A percentile compares a stretch with the other conserved stretches of the same genome.
Conservation (phyloP, 2,329 filamentous ascomycete genomes). For the Aureobasidium sp. region DNA sequence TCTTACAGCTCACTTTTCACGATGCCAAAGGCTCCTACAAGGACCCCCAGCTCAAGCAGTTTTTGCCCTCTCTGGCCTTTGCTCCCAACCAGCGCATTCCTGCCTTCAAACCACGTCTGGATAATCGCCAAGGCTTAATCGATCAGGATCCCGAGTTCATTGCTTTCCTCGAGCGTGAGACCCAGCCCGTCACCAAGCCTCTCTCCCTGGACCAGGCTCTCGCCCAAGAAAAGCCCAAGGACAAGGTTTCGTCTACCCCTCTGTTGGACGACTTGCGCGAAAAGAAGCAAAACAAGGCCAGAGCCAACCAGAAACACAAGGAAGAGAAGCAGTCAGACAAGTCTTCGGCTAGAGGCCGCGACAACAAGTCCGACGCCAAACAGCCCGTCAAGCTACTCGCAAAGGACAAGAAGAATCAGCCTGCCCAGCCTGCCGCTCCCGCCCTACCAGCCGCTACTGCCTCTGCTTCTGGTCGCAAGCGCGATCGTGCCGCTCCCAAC, state of each 20-base stretch:
- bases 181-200: constrained; percentile 58
- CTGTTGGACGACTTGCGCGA: constrained; percentile 84
- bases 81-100: constrained; percentile 79
- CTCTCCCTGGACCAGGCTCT: constrained; percentile 41
- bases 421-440: constrained; percentile 27
- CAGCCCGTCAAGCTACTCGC: constrained; percentile 38
- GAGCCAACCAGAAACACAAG: constrained; percentile 31
- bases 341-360: constrained; percentile 27
- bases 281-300: constrained; percentile 72
- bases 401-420: constrained; percentile 35
- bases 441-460: not conserved
- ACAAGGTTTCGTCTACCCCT: constrained; percentile 68
- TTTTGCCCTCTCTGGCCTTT: constrained; percentile 72
- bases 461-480: constrained; percentile 40
- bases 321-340: constrained; percentile 33
- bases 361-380: constrained; percentile 21
- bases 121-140: constrained; percentile 86
- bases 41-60: constrained; percentile 59
- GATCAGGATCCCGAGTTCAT: constrained; percentile 96
- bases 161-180: constrained; percentile 79
- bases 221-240: constrained; percentile 36
- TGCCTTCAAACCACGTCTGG: constrained; percentile 62
- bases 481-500: constrained; percentile 44
- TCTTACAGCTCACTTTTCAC: constrained; percentile 63
- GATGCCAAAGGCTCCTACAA: constrained; percentile 72